phyloP scores from a whole-genome alignment of 306 rosid genomes.

The Gynostemma pentaphyllum region DNA sequence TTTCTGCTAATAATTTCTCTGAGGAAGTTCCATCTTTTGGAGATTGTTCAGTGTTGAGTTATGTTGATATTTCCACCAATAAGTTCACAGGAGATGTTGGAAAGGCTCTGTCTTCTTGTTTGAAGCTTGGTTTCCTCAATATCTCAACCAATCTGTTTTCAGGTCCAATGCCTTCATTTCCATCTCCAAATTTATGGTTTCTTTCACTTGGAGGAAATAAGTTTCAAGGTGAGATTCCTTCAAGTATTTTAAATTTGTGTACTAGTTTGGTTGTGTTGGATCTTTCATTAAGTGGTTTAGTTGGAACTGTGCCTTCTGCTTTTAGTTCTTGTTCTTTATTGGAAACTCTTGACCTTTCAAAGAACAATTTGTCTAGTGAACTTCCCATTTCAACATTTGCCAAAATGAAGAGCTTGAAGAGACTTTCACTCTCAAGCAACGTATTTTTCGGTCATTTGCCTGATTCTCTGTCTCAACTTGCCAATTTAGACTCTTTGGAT shows the following conservation, averaged over 20 bases:
- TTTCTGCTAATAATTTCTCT: constrained; percentile 63
- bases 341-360: constrained; percentile 38
- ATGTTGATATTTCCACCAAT: constrained; percentile 72
- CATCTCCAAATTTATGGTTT: constrained; percentile 30
- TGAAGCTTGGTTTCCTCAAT: constrained; percentile 37
- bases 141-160: constrained; percentile 46
- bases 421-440: constrained; percentile 35
- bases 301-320: constrained; percentile 37
- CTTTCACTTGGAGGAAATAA: constrained; percentile 37
- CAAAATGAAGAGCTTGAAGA: constrained; percentile 36
- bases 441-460: constrained; percentile 37
- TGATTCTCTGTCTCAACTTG: constrained; percentile 32
- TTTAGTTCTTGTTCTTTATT: constrained; percentile 38
- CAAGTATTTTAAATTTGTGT: constrained; percentile 29
- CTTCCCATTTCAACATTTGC: constrained; percentile 34
- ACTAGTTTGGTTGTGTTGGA: constrained; percentile 35
- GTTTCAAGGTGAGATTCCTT: constrained; percentile 47
- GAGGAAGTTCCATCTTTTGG: constrained; percentile 44
- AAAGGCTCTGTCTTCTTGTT: constrained; percentile 27
- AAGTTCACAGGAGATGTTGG: constrained; percentile 53
- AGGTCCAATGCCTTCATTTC: constrained; percentile 46
- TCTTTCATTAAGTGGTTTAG: constrained; percentile 43
- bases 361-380: constrained; percentile 40
- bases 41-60: constrained; percentile 34
- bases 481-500: constrained; percentile 54